Evolutionary conservation across 2,329 filamentous ascomycete genomes (phyloP).

Genomic region (Monosporascus sp.): DNA sequence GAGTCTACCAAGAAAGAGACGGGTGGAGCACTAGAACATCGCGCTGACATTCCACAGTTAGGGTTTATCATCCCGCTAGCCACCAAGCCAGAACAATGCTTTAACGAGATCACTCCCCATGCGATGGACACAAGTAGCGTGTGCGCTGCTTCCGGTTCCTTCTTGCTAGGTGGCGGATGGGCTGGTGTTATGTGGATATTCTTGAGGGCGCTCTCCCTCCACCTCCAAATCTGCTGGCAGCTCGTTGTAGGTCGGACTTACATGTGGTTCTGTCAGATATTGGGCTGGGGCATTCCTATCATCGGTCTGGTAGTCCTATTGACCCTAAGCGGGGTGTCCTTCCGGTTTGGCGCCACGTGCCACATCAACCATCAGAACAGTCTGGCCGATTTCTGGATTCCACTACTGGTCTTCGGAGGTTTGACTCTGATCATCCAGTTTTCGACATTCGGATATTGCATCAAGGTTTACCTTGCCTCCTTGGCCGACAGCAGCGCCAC

Average conservation of each 20-base stretch:
- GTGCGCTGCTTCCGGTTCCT: constrained; percentile 83
- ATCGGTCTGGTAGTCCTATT: constrained; percentile 72
- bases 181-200: constrained; percentile 86
- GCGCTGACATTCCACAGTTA: constrained; percentile 46
- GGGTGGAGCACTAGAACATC: not conserved
- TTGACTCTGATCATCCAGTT: constrained; percentile 64
- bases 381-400: constrained; percentile 84
- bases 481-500: constrained; percentile 67
- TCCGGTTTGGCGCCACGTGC: constrained; percentile 85
- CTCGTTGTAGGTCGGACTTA: constrained; percentile 81
- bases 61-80: constrained; percentile 88
- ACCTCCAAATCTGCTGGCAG: constrained; percentile 98
- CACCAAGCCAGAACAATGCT: constrained; percentile 74
- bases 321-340: constrained; percentile 85
- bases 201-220: constrained; percentile 81
- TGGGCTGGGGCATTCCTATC: constrained; percentile 80
- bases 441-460: constrained; percentile 75
- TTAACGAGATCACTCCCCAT: constrained; percentile 85
- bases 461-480: constrained; percentile 88
- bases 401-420: constrained; percentile 62
- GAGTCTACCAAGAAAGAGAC: constrained; percentile 32
- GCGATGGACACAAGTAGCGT: constrained; percentile 79
- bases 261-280: constrained; percentile 76
- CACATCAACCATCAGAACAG: constrained; percentile 91
- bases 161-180: constrained; percentile 83